A percentile compares a stretch with the other conserved stretches of the same genome.
Conservation (phyloP, 2,329 filamentous ascomycete species). For the Ophiostoma tasmaniense region DNA sequence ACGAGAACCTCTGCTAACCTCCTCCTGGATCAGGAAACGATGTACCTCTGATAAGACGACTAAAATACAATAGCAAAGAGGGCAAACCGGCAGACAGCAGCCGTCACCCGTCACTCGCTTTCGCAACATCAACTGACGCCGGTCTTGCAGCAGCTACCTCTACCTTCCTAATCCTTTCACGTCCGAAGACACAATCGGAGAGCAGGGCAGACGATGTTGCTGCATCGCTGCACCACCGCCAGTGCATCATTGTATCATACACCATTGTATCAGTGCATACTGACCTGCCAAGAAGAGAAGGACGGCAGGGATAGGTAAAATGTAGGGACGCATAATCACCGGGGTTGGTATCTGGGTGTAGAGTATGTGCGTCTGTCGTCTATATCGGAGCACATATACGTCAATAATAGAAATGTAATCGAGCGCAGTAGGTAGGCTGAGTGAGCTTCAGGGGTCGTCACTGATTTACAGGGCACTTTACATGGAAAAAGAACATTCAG, state of each 20-base stretch:
- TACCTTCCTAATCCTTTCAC: constrained; percentile 1
- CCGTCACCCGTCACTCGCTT: neutral
- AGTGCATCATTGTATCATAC: neutral
- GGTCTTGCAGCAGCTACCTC: neutral
- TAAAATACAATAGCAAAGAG: neutral
- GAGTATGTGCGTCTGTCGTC: neutral
- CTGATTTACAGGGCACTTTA: neutral
- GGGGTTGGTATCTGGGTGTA: neutral
- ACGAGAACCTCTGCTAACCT: neutral
- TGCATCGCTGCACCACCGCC: neutral
- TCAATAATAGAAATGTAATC: neutral
- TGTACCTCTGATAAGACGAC: neutral
- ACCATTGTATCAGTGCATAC: neutral
- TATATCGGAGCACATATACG: constrained; percentile 1
- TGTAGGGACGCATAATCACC: neutral
- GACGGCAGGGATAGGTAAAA: neutral
- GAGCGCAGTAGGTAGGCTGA: neutral
- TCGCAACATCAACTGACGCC: neutral
- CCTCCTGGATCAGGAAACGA: neutral
- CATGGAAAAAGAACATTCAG: neutral
- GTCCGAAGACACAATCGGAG: neutral
- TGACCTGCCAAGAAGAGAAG: constrained; percentile 5
- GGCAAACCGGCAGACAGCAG: neutral
- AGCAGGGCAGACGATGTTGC: neutral
- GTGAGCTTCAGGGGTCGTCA: neutral